Percentiles rank a stretch among this genome's conserved stretches.
phyloP scores from a whole-genome alignment of 192 early-diverging fungal genomes.

The Allomyces macrogynus region DNA sequence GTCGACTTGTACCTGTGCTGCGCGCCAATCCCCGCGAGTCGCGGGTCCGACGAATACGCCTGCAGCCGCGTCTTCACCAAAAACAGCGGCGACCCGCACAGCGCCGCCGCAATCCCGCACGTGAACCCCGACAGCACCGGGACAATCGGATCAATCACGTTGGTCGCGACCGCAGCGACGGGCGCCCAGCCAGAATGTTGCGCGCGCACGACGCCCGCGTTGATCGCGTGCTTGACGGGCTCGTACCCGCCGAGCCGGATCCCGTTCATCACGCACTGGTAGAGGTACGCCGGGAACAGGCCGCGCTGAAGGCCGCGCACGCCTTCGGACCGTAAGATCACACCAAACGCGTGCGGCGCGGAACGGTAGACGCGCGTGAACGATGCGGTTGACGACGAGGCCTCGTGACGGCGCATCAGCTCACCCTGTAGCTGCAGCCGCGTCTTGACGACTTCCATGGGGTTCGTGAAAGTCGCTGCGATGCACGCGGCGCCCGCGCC shows the following conservation, averaged over 20 bases:
- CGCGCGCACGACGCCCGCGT: conserved; percentile 2
- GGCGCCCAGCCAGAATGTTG: conserved; percentile 6
- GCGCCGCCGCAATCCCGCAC: conserved; percentile 62
- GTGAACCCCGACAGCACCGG: conserved; percentile 53
- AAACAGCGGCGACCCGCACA: conserved; percentile 65
- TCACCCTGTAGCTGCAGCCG: conserved; percentile 88
- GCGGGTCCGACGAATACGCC: conserved; percentile 37
- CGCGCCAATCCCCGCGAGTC: conserved; percentile 47
- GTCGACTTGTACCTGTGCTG: conserved; percentile 68
- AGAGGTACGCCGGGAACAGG: conserved; percentile 67
- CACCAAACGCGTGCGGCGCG: conserved; percentile 50
- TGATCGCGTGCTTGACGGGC: conserved; percentile 44
- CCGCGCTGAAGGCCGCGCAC: conserved; percentile 71
- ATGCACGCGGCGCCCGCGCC: conserved; percentile 73
- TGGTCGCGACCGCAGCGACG: conserved; percentile 9
- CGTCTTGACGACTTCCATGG: conserved; percentile 84
- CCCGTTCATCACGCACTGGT: conserved; percentile 85
- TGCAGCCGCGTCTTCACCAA: conserved; percentile 80
- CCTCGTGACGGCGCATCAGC: conserved; percentile 24
- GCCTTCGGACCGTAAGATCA: conserved; percentile 64
- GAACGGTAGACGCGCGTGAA: conserved; percentile 41
- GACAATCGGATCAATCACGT: conserved; percentile 10
- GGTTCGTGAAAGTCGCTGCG: conserved; percentile 91
- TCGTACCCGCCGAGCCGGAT: conserved; percentile 79
- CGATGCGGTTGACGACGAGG: conserved; percentile 16